Base-by-base conservation (phyloP, 1,139 yeast species). In the Kluyveromyces sp. region DNA sequence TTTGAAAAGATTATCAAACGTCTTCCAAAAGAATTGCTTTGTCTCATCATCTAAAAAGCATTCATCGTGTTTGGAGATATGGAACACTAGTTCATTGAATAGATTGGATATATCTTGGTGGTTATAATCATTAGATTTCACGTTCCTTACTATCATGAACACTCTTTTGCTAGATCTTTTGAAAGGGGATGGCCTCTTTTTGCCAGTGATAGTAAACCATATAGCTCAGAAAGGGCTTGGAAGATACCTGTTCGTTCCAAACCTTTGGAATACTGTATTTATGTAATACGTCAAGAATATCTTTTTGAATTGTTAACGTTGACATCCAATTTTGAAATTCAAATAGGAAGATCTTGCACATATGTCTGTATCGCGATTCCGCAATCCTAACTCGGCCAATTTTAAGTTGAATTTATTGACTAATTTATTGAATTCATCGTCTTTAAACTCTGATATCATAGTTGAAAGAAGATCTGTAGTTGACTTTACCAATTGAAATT, bases 401-500 rank as follows among this genome's bases (percentile, higher is more conserved):
- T n/a, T 7, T 6, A 4, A 4, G 34, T 3, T n/a, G 21, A 29
- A 38, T 26, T 38, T 21, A n/a, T 4, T 26, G 4, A 37, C 31
- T 31, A 7, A 7, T 10, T 30, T 30, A 5, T 65, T 8, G 30
- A 26, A 28, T 8, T n/a, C 5, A 4, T 28, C 34, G 7, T 34
- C 42, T 25, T 40, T 33, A 25, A 25, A 3, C 26, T 15, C 15
- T 21, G 28, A 27, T 10, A 25, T 28, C 21, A 41, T 29, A 3
- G 27, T 34, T 15, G 34, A 27, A 7, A 41, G 25, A 21, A 41
- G 21, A 15, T 10, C 7, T 3, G 27, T 28, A 10, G 43, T 57
- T 21, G 60, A 42, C 32, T 53, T 56, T 2, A 57, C 61, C 3
- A 57, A 40, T 1, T 53, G 53, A 29, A 54, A 44, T 50, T 66